Evolutionary conservation across 176 grass and related monocot genomes (phyloP).

Genomic region (Stipa capillata): DNA sequence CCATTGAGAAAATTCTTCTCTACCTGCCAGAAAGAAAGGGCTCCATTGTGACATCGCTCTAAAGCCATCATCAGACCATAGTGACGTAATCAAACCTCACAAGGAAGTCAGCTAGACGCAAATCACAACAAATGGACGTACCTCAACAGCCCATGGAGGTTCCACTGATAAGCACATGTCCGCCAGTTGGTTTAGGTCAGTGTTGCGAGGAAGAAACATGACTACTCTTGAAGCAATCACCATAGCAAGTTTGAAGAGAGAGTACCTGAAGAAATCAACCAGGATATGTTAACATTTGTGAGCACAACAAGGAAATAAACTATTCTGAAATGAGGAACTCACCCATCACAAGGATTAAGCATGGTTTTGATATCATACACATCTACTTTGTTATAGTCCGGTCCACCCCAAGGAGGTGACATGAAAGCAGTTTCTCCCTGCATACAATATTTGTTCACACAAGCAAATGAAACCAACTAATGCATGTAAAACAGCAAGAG

Average conservation of each 20-base stretch:
- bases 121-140: slow-evolving; percentile 27
- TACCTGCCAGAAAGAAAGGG: slow-evolving; percentile 44
- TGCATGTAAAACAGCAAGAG: background rate
- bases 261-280: slow-evolving; percentile 33
- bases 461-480: slow-evolving; percentile 14
- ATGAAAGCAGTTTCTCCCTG: slow-evolving; percentile 81
- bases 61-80: background rate
- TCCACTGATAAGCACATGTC: slow-evolving; percentile 64
- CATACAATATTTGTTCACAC: background rate
- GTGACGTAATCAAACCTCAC: background rate
- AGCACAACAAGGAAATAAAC: background rate
- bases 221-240: slow-evolving; percentile 73
- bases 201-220: slow-evolving; percentile 93
- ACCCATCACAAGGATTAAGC: slow-evolving; percentile 94
- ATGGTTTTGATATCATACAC: slow-evolving; percentile 76
- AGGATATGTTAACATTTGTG: background rate
- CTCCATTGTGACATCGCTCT: background rate
- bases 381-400: slow-evolving; percentile 76
- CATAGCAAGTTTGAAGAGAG: slow-evolving; percentile 73
- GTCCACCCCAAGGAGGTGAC: slow-evolving; percentile 98
- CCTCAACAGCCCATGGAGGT: slow-evolving; percentile 85
- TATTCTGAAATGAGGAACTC: slow-evolving; percentile 21
- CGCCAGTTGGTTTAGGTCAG: slow-evolving; percentile 71
- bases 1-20: slow-evolving; percentile 95
- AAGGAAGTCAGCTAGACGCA: background rate